Percentiles rank a stretch among this genome's conserved stretches.
Conservation (phyloP, 2,329 filamentous ascomycete species). For the Diaporthe longicolla region DNA sequence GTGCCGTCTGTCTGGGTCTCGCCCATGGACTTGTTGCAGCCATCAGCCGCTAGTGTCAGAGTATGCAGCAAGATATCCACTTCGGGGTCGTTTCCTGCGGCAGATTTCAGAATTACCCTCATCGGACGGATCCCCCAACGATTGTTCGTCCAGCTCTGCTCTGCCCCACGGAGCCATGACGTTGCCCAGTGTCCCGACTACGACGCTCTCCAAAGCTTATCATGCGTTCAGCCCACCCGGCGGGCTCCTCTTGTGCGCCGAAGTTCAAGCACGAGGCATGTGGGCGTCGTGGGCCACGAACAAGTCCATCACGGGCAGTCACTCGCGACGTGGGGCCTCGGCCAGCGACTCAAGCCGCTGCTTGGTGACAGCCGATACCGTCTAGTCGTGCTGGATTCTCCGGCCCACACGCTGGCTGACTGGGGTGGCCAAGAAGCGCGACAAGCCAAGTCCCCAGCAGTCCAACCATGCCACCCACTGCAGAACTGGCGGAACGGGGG, state of each 20-base stretch:
- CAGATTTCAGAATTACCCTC: slow-evolving; percentile 28
- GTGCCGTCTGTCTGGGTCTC: slow-evolving; percentile 6
- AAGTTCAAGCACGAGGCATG: slow-evolving; percentile 15
- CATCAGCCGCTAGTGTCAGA: slow-evolving; percentile 37
- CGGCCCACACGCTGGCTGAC: slow-evolving; percentile 19
- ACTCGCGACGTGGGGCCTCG: slow-evolving; percentile 7
- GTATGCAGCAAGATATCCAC: slow-evolving; percentile 33
- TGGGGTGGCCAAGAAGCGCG: slow-evolving; percentile 16
- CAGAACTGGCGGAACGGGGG: slow-evolving; percentile 16
- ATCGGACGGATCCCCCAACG: slow-evolving; percentile 17
- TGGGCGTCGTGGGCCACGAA: not conserved
- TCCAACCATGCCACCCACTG: slow-evolving; percentile 15
- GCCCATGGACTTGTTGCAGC: slow-evolving; percentile 29
- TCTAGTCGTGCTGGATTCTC: not conserved
- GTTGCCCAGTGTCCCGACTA: slow-evolving; percentile 17
- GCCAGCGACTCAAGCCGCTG: not conserved
- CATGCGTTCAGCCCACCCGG: slow-evolving; percentile 19
- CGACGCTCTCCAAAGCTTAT: slow-evolving; percentile 33
- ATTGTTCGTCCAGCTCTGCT: slow-evolving; percentile 10
- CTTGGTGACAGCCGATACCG: not conserved
- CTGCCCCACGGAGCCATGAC: slow-evolving; percentile 30
- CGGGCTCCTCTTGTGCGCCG: slow-evolving; percentile 2
- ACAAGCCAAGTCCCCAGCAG: slow-evolving; percentile 12
- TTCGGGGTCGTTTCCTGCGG: slow-evolving; percentile 35
- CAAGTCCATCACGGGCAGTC: slow-evolving; percentile 1